phyloP scores from a whole-genome alignment of 2,329 filamentous ascomycete genomes.

The Chaetomiaceae sp. region DNA sequence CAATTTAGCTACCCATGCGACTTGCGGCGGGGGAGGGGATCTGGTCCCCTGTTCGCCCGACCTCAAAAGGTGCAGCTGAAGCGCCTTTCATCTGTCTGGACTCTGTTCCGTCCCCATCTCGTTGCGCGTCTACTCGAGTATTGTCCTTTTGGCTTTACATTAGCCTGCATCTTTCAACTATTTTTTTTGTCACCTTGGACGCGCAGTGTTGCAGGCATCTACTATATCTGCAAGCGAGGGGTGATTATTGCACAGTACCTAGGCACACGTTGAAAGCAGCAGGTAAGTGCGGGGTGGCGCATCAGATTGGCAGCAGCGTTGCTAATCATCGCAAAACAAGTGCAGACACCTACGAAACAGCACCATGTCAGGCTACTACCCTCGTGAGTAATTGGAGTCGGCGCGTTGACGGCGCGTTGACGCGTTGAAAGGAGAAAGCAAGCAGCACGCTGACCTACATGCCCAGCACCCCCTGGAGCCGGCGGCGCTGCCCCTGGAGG shows the following conservation, averaged over 20 bases:
- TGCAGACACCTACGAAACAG: not conserved
- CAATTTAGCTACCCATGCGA: conserved; percentile 18
- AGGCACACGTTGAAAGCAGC: too few relatives aligned
- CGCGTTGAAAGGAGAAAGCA: not conserved
- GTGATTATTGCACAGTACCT: not conserved
- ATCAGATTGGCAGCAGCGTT: not conserved
- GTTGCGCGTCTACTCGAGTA: not conserved
- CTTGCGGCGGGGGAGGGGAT: conserved; percentile 9
- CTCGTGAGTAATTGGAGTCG: conserved; percentile 24
- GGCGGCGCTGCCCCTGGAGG: conserved; percentile 19
- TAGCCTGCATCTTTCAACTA: not conserved
- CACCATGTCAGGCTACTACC: conserved; percentile 27
- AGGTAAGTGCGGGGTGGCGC: conserved; percentile 19
- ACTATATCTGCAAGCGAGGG: conserved; percentile 11
- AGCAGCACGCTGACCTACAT: conserved; percentile 9
- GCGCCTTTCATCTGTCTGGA: conserved; percentile 1
- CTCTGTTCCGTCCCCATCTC: not conserved
- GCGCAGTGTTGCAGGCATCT: not conserved
- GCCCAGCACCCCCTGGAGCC: conserved; percentile 25
- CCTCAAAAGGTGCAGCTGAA: conserved; percentile 7
- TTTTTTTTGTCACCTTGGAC: not conserved
- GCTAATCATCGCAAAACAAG: not conserved
- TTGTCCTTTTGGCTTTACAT: too few relatives aligned
- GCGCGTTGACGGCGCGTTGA: too few relatives aligned
- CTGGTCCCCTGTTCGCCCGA: not conserved